These are phyloP conservation scores for Abrus precatorius DNA, from an alignment of 306 rosid genomes.

Conservation along the genomic window DNA sequence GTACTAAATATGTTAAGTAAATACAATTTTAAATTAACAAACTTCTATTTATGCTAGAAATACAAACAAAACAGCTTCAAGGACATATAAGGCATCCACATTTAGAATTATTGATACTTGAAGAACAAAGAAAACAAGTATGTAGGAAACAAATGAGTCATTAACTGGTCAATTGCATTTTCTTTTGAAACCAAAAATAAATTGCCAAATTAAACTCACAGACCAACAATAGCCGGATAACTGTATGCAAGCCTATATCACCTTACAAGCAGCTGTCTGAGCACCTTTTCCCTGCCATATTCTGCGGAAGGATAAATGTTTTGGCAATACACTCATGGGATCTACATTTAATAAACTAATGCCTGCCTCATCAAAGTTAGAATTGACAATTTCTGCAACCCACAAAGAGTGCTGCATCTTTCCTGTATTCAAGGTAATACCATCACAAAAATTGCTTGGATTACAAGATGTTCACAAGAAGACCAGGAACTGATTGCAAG, in stretches of 20 bases:
- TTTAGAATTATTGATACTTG: slow-evolving; percentile 13
- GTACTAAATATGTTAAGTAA: not conserved
- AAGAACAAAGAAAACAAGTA: slow-evolving; percentile 34
- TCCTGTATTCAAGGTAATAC: slow-evolving; percentile 66
- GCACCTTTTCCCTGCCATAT: slow-evolving; percentile 99
- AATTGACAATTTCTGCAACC: slow-evolving; percentile 78
- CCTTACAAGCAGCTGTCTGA: slow-evolving; percentile 91
- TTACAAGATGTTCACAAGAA: slow-evolving; percentile 40
- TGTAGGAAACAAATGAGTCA: slow-evolving; percentile 5
- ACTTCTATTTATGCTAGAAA: slow-evolving; percentile 29
- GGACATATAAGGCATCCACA: slow-evolving; percentile 18
- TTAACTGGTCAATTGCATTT: slow-evolving; percentile 15
- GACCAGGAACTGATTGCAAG: slow-evolving; percentile 40
- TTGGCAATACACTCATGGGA: slow-evolving; percentile 71
- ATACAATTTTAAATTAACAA: slow-evolving; percentile 1
- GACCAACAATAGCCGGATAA: slow-evolving; percentile 36
- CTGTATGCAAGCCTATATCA: slow-evolving; percentile 38
- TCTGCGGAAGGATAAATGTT: slow-evolving; percentile 75
- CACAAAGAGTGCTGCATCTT: slow-evolving; percentile 97
- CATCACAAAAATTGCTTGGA: slow-evolving; percentile 41
- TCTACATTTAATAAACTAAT: slow-evolving; percentile 61
- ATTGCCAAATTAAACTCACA: slow-evolving; percentile 28
- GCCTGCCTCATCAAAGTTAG: slow-evolving; percentile 65
- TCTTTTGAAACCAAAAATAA: slow-evolving; percentile 9
- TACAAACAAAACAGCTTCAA: slow-evolving; percentile 29